Evolutionary conservation across 1,139 yeast species (phyloP).

Genomic region (Diutina ranongensis): DNA sequence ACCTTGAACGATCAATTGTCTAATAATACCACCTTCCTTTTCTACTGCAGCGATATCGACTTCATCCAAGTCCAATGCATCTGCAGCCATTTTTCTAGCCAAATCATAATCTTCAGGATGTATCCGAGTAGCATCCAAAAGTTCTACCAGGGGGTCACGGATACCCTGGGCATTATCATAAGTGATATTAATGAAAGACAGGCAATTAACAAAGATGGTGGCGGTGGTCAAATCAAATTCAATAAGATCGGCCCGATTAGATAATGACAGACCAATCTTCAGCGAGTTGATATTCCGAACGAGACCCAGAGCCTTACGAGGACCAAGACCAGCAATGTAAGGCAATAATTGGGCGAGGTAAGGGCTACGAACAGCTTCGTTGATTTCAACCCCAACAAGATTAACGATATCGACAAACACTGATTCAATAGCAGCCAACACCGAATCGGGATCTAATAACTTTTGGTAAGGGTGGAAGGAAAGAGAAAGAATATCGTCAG

Average conservation of each 20-base stretch:
- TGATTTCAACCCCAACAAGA: slow-evolving; percentile 86
- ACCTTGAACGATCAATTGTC: slow-evolving; percentile 69
- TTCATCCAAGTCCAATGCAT: slow-evolving; percentile 91
- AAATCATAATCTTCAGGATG: slow-evolving; percentile 97
- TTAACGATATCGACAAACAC: slow-evolving; percentile 86
- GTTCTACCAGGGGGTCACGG: slow-evolving; percentile 55
- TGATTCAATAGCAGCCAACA: slow-evolving; percentile 61
- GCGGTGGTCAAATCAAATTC: slow-evolving; percentile 72
- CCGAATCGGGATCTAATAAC: slow-evolving; percentile 48
- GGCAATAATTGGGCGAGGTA: slow-evolving; percentile 63
- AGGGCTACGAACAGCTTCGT: slow-evolving; percentile 71
- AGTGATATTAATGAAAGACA: slow-evolving; percentile 80
- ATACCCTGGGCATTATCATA: slow-evolving; percentile 36
- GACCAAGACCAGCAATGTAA: slow-evolving; percentile 86
- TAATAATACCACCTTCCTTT: slow-evolving; percentile 71
- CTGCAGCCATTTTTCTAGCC: slow-evolving; percentile 96
- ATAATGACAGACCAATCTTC: slow-evolving; percentile 44
- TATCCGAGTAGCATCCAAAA: slow-evolving; percentile 87
- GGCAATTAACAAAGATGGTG: slow-evolving; percentile 78
- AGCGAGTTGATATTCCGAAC: slow-evolving; percentile 63
- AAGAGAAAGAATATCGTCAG: slow-evolving; percentile 61
- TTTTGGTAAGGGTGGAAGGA: slow-evolving; percentile 69
- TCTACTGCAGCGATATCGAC: slow-evolving; percentile 82
- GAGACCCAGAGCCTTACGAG: slow-evolving; percentile 85
- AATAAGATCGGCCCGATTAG: slow-evolving; percentile 67